A percentile compares a stretch with the other conserved stretches of the same genome.
These are phyloP conservation scores for Tillandsia leiboldiana DNA, from an alignment of 176 grass and related monocot genomes.

Conservation along the genomic window DNA sequence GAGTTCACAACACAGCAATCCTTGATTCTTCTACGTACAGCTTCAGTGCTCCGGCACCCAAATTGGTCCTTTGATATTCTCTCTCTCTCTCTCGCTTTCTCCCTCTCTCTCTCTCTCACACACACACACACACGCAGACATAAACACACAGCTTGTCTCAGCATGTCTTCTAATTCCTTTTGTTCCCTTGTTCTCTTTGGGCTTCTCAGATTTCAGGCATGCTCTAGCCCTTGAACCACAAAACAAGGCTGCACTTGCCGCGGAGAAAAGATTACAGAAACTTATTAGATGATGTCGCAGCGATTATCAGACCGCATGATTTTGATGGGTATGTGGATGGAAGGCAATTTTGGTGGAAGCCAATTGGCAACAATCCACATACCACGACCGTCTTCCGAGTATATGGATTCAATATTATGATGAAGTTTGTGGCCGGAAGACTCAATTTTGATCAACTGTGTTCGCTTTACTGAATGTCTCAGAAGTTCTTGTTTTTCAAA, in stretches of 20 bases:
- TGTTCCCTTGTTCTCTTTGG: neutral
- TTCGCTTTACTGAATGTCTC: no score
- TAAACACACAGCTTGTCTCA: no score
- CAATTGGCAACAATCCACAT: neutral
- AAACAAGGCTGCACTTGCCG: slow-evolving; percentile 84
- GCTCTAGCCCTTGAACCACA: slow-evolving; percentile 78
- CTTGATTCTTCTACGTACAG: neutral
- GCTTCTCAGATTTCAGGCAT: slow-evolving; percentile 75
- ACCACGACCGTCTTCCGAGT: no score
- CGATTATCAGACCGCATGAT: neutral
- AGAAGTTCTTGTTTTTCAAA: no score
- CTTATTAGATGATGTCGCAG: slow-evolving; percentile 28
- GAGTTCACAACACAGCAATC: neutral
- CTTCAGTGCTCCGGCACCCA: no score
- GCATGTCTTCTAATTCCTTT: neutral
- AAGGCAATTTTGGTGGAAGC: slow-evolving; percentile 26
- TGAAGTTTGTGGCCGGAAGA: no score
- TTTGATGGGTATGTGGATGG: neutral
- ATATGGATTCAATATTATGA: no score
- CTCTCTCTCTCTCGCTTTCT: no score
- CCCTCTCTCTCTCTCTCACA: no score
- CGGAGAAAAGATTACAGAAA: slow-evolving; percentile 72
- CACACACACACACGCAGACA: no score
- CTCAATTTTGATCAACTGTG: no score
- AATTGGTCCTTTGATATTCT: no score